Evolutionary conservation across 768 basidiomycete genomes (phyloP).

Genomic region (Stropharia rugosoannulata): DNA sequence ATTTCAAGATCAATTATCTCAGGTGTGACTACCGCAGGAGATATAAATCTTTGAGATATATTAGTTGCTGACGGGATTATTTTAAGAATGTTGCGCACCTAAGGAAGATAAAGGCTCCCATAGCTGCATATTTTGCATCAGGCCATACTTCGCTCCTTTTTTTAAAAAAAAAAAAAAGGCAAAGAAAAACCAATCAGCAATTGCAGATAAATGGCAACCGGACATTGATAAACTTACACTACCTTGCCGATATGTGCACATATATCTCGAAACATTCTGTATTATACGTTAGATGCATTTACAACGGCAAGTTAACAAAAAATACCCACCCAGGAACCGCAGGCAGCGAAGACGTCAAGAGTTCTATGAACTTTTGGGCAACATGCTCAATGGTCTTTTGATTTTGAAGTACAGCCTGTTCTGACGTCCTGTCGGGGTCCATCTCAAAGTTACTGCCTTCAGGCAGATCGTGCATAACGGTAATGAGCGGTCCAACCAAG

Average conservation of each 20-base stretch:
- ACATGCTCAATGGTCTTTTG: conserved; percentile 69
- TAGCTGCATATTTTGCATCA: conserved; percentile 75
- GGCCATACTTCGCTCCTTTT: conserved; percentile 74
- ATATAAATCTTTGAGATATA: conserved; percentile 70
- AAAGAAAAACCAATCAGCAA: conserved; percentile 7
- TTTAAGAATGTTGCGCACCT: conserved; percentile 42
- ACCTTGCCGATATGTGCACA: conserved; percentile 76
- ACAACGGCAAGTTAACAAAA: background rate
- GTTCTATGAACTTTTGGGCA: conserved; percentile 71
- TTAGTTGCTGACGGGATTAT: background rate
- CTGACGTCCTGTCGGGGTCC: conserved; percentile 60
- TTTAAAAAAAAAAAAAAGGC: background rate
- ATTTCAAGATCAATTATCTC: conserved; percentile 83
- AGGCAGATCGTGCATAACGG: conserved; percentile 71
- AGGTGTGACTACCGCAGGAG: conserved; percentile 86
- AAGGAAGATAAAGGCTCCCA: conserved; percentile 91
- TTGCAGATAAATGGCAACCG: background rate
- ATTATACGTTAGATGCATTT: conserved; percentile 2
- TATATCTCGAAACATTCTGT: conserved; percentile 84
- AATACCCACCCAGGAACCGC: conserved; percentile 69
- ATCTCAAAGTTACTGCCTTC: conserved; percentile 75
- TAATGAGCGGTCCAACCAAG: conserved; percentile 74
- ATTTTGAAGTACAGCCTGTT: conserved; percentile 67
- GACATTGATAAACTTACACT: conserved; percentile 53
- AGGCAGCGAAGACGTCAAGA: conserved; percentile 69